phyloP scores from a whole-genome alignment of 768 basidiomycete species.

The Ramaria rubella region DNA sequence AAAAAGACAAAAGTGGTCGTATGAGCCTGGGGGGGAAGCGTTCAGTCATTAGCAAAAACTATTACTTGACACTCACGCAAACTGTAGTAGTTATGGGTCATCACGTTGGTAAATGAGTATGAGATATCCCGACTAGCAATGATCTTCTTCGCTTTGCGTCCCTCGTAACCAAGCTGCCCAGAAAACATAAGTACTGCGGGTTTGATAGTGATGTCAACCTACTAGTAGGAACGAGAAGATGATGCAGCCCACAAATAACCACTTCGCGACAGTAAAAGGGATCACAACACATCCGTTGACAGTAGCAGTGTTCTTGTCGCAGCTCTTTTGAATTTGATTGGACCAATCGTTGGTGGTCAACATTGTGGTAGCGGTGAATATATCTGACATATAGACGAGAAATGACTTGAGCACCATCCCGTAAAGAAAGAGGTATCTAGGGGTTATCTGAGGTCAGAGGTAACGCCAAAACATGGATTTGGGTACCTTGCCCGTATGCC shows the following conservation, averaged over 20 bases:
- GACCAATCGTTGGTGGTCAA: constrained; percentile 87
- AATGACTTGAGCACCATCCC: constrained; percentile 91
- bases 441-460: background rate
- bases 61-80: constrained; percentile 53
- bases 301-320: constrained; percentile 37
- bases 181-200: background rate
- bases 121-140: constrained; percentile 94
- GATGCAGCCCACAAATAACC: constrained; percentile 98
- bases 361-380: constrained; percentile 96
- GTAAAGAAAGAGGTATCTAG: constrained; percentile 89
- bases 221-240: constrained; percentile 96
- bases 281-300: constrained; percentile 70
- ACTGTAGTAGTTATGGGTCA: constrained; percentile 96
- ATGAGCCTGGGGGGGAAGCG: constrained; percentile 58
- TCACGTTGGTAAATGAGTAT: constrained; percentile 95
- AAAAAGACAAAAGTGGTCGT: constrained; percentile 98
- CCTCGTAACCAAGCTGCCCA: constrained; percentile 85
- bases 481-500: constrained; percentile 77
- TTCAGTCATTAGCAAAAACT: background rate
- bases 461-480: constrained; percentile 11
- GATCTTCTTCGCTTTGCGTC: constrained; percentile 87
- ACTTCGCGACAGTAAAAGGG: constrained; percentile 84
- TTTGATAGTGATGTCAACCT: constrained; percentile 24
- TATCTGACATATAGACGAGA: constrained; percentile 94
- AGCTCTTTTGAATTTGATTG: constrained; percentile 81